A percentile compares a stretch with the other conserved stretches of the same genome.
phyloP scores from a whole-genome alignment of 2,329 filamentous ascomycete genomes.

The Ophiobolus disseminans region DNA sequence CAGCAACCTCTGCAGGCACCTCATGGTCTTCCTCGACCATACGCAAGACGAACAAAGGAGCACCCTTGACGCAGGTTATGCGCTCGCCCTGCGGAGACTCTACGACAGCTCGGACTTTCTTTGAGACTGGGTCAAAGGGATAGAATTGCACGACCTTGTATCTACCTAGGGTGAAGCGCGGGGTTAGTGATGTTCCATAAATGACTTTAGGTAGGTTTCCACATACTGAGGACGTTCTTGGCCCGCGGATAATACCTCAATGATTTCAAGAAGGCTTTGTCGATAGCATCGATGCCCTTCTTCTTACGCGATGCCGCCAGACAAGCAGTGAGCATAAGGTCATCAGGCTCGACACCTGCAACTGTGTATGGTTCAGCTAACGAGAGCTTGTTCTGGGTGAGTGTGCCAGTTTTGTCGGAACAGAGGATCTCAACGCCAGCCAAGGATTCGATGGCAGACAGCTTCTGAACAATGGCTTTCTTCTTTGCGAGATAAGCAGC shows the following conservation, averaged over 20 bases:
- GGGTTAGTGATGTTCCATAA: no score
- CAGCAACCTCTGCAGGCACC: constrained; percentile 77
- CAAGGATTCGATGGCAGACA: constrained; percentile 88
- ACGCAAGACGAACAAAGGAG: constrained; percentile 84
- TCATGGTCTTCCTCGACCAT: constrained; percentile 86
- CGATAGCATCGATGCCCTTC: constrained; percentile 93
- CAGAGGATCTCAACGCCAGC: constrained; percentile 93
- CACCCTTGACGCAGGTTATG: constrained; percentile 90
- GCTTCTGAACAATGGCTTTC: constrained; percentile 91
- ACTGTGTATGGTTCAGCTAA: constrained; percentile 85
- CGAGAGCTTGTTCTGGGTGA: constrained; percentile 94
- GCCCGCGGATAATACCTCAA: constrained; percentile 82
- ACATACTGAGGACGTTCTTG: constrained; percentile 78
- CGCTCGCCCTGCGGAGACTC: constrained; percentile 82
- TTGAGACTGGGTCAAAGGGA: constrained; percentile 91
- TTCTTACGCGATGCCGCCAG: constrained; percentile 90
- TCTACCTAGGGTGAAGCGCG: no score
- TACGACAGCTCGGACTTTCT: constrained; percentile 87
- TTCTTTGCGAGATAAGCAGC: constrained; percentile 91
- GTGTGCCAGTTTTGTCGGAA: constrained; percentile 91
- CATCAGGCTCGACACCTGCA: constrained; percentile 80
- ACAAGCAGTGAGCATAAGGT: constrained; percentile 91
- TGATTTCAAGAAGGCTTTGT: constrained; percentile 91
- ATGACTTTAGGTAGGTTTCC: no score
- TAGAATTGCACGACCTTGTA: constrained; percentile 86